Percentiles rank a stretch among this genome's conserved stretches.
phyloP scores from a whole-genome alignment of 2,329 filamentous ascomycete species.

The Zalaria obscura region DNA sequence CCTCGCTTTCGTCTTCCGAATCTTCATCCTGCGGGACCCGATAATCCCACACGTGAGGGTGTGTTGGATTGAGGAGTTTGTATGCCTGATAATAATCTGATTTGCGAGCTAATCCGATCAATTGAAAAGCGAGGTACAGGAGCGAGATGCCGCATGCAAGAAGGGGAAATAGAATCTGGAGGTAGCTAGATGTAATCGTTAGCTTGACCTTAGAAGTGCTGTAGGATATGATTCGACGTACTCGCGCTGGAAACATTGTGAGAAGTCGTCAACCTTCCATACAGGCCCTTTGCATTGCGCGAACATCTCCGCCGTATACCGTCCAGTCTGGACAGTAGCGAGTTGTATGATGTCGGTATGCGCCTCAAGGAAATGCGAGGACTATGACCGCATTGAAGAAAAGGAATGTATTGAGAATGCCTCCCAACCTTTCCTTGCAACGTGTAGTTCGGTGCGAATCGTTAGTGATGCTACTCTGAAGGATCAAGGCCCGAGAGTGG shows the following conservation, averaged over 20 bases:
- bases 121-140: conserved; percentile 47
- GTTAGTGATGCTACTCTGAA: too few species aligned
- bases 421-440: too few species aligned
- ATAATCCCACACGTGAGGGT: conserved; percentile 21
- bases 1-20: conserved; percentile 25
- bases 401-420: too few species aligned
- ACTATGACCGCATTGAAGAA: background rate
- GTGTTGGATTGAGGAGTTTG: conserved; percentile 35
- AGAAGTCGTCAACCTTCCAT: conserved; percentile 49
- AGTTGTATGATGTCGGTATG: too few species aligned
- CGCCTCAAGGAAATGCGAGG: background rate
- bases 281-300: conserved; percentile 42
- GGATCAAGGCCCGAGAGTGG: background rate
- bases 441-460: too few species aligned
- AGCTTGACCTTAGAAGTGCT: conserved; percentile 5
- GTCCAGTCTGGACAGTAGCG: too few species aligned
- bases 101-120: conserved; percentile 38
- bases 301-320: conserved; percentile 27
- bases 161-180: conserved; percentile 68
- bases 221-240: conserved; percentile 28
- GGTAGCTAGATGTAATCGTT: conserved; percentile 41
- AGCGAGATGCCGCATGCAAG: conserved; percentile 57
- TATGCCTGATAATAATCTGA: conserved; percentile 45
- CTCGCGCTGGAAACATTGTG: conserved; percentile 50
- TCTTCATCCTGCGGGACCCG: conserved; percentile 13